phyloP scores from a whole-genome alignment of 2,329 filamentous ascomycete genomes.

The Paecilomyces dactylethromorphus region DNA sequence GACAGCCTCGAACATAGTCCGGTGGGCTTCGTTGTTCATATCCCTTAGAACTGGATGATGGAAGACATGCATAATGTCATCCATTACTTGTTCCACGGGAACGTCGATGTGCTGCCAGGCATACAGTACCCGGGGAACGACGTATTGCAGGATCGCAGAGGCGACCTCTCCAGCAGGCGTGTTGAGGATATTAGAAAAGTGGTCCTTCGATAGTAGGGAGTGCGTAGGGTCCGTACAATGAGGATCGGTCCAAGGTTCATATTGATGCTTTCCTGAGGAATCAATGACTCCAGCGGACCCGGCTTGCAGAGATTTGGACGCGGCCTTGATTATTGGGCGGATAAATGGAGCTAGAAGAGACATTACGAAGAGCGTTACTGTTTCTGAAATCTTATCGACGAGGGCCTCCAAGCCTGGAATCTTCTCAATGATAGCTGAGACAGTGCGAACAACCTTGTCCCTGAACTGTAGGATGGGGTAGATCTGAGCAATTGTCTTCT shows the following conservation, averaged over 20 bases:
- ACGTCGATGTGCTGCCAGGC: slow-evolving; percentile 87
- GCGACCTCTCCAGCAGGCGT: slow-evolving; percentile 69
- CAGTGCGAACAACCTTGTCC: slow-evolving; percentile 84
- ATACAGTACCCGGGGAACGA: slow-evolving; percentile 79
- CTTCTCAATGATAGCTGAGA: slow-evolving; percentile 80
- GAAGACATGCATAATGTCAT: slow-evolving; percentile 76
- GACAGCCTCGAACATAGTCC: slow-evolving; percentile 82
- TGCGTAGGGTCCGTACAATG: slow-evolving; percentile 72
- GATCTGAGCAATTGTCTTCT: slow-evolving; percentile 71
- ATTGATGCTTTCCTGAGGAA: slow-evolving; percentile 66
- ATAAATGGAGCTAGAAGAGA: slow-evolving; percentile 88
- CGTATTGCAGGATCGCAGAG: slow-evolving; percentile 72
- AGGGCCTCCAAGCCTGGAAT: slow-evolving; percentile 83
- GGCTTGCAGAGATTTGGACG: slow-evolving; percentile 75
- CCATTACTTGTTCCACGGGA: slow-evolving; percentile 72
- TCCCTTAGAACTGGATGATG: slow-evolving; percentile 84
- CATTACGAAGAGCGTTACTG: slow-evolving; percentile 83
- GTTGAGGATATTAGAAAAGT: slow-evolving; percentile 75
- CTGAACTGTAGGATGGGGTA: slow-evolving; percentile 93
- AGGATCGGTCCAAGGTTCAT: slow-evolving; percentile 73
- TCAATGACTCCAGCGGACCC: slow-evolving; percentile 68
- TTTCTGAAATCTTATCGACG: slow-evolving; percentile 92
- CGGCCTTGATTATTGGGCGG: slow-evolving; percentile 80
- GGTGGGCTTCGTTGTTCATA: slow-evolving; percentile 69
- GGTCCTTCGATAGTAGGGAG: slow-evolving; percentile 77